These are phyloP conservation scores for Yamadazyma trypodendri DNA, from an alignment of 1,139 yeast genomes.

Conservation along the genomic window DNA sequence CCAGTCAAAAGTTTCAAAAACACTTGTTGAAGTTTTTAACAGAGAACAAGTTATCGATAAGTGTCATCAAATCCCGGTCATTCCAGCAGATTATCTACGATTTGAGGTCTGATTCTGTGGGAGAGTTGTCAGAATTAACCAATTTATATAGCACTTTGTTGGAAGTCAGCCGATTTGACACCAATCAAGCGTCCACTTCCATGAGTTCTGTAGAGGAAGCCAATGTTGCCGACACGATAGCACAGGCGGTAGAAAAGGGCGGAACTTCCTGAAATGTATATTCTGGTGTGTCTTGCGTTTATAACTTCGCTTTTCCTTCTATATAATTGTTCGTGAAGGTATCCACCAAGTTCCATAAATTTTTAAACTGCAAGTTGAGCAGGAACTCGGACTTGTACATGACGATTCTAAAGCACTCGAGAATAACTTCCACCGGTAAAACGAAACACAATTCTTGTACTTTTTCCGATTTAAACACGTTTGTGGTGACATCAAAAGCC, in stretches of 20 bases:
- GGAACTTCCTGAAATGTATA: no score
- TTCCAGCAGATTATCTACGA: constrained; percentile 54
- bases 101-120: constrained; percentile 46
- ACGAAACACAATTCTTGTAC: constrained; percentile 27
- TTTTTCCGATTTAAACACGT: constrained; percentile 23
- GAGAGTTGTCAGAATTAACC: constrained; percentile 48
- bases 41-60: constrained; percentile 51
- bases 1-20: constrained; percentile 49
- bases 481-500: constrained; percentile 10
- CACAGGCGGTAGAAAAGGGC: constrained; percentile 21
- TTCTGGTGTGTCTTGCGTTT: no score
- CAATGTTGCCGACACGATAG: constrained; percentile 19
- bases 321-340: constrained; percentile 22
- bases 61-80: constrained; percentile 47
- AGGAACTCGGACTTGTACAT: constrained; percentile 7
- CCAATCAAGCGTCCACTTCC: constrained; percentile 7
- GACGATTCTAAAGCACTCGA: constrained; percentile 15
- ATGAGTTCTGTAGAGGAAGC: constrained; percentile 18
- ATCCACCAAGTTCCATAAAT: constrained; percentile 26
- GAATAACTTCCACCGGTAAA: constrained; percentile 29
- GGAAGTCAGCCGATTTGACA: constrained; percentile 41
- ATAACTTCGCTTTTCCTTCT: constrained; percentile 14
- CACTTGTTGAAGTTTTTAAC: constrained; percentile 50
- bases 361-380: constrained; percentile 19
- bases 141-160: constrained; percentile 44